A percentile compares a stretch with the other conserved stretches of the same genome.
Conservation (phyloP, 2,329 filamentous ascomycete genomes). For the Chaetomium globosum region DNA sequence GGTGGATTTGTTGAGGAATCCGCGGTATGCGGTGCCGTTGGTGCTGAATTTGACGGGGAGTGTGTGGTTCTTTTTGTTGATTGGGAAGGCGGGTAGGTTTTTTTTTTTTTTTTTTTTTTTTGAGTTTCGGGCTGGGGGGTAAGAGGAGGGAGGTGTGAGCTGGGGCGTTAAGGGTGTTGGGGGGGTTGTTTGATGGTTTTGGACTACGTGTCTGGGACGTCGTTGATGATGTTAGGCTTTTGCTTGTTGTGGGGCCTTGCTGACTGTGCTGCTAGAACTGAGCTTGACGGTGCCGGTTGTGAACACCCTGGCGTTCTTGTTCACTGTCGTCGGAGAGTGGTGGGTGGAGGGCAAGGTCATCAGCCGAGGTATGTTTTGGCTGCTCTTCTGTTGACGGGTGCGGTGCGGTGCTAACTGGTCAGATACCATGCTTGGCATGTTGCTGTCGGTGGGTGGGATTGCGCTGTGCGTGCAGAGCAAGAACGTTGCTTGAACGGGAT, state of each 20-base stretch:
- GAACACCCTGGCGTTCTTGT: slow-evolving; percentile 92
- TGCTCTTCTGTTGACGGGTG: background rate
- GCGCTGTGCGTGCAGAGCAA: slow-evolving; percentile 79
- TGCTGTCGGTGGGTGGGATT: slow-evolving; percentile 76
- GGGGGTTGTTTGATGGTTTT: background rate
- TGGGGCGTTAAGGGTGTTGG: too few species aligned
- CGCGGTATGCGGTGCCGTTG: slow-evolving; percentile 81
- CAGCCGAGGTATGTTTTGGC: slow-evolving; percentile 64
- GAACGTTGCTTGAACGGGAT: slow-evolving; percentile 29
- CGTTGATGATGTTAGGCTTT: background rate
- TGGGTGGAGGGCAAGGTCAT: slow-evolving; percentile 92
- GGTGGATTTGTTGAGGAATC: slow-evolving; percentile 75
- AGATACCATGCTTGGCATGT: slow-evolving; percentile 86
- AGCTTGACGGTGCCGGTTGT: slow-evolving; percentile 93
- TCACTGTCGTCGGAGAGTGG: slow-evolving; percentile 94
- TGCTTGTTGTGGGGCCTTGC: background rate
- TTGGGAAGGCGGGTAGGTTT: slow-evolving; percentile 82
- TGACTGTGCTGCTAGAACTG: slow-evolving; percentile 61
- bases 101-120: slow-evolving; percentile 13
- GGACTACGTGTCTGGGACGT: background rate
- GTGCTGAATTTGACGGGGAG: slow-evolving; percentile 89
- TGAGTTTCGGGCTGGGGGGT: too few species aligned
- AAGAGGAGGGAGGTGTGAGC: background rate
- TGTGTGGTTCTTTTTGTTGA: slow-evolving; percentile 93
- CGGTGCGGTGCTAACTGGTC: slow-evolving; percentile 11